These are phyloP conservation scores for Amanita pallidorosea DNA, from an alignment of 768 basidiomycete genomes.

Conservation along the genomic window DNA sequence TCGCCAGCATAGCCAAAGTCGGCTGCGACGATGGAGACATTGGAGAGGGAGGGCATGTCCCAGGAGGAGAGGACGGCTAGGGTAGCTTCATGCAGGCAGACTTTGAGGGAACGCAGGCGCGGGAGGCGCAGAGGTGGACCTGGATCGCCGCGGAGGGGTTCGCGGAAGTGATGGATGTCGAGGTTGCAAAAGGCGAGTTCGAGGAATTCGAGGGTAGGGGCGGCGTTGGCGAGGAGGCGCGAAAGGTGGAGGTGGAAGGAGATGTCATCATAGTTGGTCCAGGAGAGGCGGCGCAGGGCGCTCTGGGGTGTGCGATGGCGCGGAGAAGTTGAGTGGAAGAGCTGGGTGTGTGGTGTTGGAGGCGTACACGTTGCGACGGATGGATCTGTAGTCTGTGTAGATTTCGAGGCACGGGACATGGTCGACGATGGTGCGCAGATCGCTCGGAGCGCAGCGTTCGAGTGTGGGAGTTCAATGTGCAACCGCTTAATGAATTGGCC, in stretches of 20 bases:
- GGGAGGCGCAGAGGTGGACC: slow-evolving; percentile 39
- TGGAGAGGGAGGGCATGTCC: slow-evolving; percentile 51
- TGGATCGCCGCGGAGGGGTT: slow-evolving; percentile 10
- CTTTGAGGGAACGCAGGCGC: slow-evolving; percentile 54
- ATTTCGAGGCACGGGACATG: slow-evolving; percentile 47
- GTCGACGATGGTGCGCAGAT: slow-evolving; percentile 60
- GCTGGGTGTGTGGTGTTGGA: slow-evolving; percentile 26
- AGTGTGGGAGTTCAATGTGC: slow-evolving; percentile 59
- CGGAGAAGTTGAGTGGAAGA: slow-evolving; percentile 50
- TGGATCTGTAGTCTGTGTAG: slow-evolving; percentile 55
- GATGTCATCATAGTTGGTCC: slow-evolving; percentile 65
- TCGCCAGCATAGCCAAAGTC: slow-evolving; percentile 61
- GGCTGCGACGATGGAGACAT: slow-evolving; percentile 58
- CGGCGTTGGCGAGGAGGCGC: slow-evolving; percentile 39
- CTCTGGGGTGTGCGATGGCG: slow-evolving; percentile 43
- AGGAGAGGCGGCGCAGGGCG: slow-evolving; percentile 46
- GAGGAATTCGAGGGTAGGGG: slow-evolving; percentile 50
- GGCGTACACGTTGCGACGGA: slow-evolving; percentile 43
- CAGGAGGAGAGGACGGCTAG: slow-evolving; percentile 57
- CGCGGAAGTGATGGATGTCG: slow-evolving; percentile 23
- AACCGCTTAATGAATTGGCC: slow-evolving; percentile 50
- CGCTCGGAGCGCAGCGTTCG: slow-evolving; percentile 54
- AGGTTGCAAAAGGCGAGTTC: slow-evolving; percentile 52
- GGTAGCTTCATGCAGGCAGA: slow-evolving; percentile 61
- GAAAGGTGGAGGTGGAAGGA: slow-evolving; percentile 44